Evolutionary conservation across 768 basidiomycete genomes (phyloP), one percentile per base, ranked within the genome.

Genomic region (Termitomyces bulborhizus): DNA sequence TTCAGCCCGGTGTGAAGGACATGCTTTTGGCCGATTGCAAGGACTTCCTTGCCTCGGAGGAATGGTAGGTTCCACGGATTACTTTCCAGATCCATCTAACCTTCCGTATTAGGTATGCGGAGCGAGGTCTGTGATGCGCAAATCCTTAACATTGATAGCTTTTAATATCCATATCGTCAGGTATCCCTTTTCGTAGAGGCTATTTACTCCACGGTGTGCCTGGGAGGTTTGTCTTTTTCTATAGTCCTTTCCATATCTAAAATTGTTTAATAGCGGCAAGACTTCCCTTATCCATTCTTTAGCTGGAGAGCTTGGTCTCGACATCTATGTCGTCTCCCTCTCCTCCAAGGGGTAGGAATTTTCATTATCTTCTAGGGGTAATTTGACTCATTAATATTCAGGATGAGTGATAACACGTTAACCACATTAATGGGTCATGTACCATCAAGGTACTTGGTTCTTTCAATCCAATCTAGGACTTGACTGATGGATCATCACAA

Each of bases 351-450:
- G 90, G 90, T 88, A 73, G 62, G 78, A 15, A 42, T 32, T 29
- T 13, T 50, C 21, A 36, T 53, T 9, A n/a, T 8, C 16, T 18
- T 3, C 15, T 32, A 34, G 27, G 32, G 24, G 56, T 54, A 61
- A 60, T 54, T 58, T 54, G 61, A 56, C 62, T 54, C 13, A 50
- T 55, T 59, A 37, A 40, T 63, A 34, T 46, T 46, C 64, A 91
- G 90, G 59, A 93, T 93, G 90, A 91, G 88, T 69, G 91, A 93
- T 71, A 91, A 90, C 71, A 93, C 84, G 4, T 73, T 93, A 69
- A 82, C 88, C 55, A 88, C 87, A 55, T 77, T 93, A 65, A 92
- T 93, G 91, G 88, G 88, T 51, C 83, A 85, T 76, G 90, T 93
- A 65, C 91, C 91, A 27, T 81, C 87, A 57, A 84, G 90, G 88